phyloP scores from a whole-genome alignment of 306 rosid genomes.

The Ormosia emarginata region DNA sequence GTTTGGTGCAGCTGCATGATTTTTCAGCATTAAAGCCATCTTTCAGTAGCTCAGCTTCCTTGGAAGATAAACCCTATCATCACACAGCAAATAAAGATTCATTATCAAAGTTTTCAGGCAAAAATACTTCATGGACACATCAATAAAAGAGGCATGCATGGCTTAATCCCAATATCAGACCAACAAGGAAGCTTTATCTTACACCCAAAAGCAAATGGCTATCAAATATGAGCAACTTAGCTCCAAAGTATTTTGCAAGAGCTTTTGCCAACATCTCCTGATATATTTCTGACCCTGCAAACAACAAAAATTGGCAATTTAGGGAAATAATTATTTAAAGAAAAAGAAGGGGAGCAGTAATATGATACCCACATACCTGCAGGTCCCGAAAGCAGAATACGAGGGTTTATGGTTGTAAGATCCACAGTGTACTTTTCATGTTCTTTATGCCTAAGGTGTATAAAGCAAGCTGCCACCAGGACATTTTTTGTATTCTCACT shows the following conservation, averaged over 20 bases:
- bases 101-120: not conserved
- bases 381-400: slow-evolving; percentile 88
- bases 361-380: slow-evolving; percentile 54
- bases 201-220: slow-evolving; percentile 90
- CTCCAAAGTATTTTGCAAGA: slow-evolving; percentile 73
- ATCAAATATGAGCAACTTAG: slow-evolving; percentile 88
- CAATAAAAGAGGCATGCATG: not conserved
- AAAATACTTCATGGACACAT: not conserved
- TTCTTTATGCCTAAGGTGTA: slow-evolving; percentile 82
- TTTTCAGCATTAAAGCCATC: slow-evolving; percentile 63
- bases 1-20: slow-evolving; percentile 50
- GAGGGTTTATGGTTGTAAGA: slow-evolving; percentile 80
- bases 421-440: slow-evolving; percentile 71
- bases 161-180: slow-evolving; percentile 19
- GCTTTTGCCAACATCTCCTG: slow-evolving; percentile 90
- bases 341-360: not conserved
- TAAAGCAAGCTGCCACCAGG: slow-evolving; percentile 78
- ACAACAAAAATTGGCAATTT: slow-evolving; percentile 13
- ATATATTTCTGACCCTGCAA: slow-evolving; percentile 83
- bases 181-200: slow-evolving; percentile 49
- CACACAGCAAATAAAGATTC: slow-evolving; percentile 11
- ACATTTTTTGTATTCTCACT: slow-evolving; percentile 90
- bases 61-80: slow-evolving; percentile 75
- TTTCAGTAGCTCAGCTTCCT: slow-evolving; percentile 82
- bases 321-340: slow-evolving; percentile 1